phyloP scores from a whole-genome alignment of 495 filamentous ascomycete genomes.

The Ramalina intermedia region DNA sequence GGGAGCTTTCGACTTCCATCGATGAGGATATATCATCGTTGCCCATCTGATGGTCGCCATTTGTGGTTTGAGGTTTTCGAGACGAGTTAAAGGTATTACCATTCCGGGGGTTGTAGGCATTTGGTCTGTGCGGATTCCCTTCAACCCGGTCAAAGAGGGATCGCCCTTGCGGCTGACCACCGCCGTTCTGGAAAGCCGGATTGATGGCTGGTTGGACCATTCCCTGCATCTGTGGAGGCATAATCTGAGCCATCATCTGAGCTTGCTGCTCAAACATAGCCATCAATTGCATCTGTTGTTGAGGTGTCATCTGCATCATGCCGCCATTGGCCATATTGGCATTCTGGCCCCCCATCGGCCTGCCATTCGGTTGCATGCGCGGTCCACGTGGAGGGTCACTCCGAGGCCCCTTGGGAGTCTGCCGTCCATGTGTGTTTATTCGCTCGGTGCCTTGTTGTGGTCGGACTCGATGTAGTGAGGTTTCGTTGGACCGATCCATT shows the following conservation, averaged over 20 bases:
- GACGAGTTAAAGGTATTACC: slow-evolving; percentile 13
- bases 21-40: slow-evolving; percentile 33
- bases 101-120: slow-evolving; percentile 20
- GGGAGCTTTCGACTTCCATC: slow-evolving; percentile 31
- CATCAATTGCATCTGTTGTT: slow-evolving; percentile 68
- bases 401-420: slow-evolving; percentile 59
- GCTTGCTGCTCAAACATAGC: slow-evolving; percentile 82
- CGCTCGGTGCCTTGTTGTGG: slow-evolving; percentile 56
- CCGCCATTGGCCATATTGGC: slow-evolving; percentile 22
- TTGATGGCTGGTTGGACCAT: slow-evolving; percentile 36
- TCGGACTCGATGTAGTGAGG: slow-evolving; percentile 67
- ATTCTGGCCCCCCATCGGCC: slow-evolving; percentile 36
- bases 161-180: slow-evolving; percentile 35
- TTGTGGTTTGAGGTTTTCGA: slow-evolving; percentile 10
- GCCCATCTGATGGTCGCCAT: slow-evolving; percentile 13
- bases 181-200: slow-evolving; percentile 36
- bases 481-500: slow-evolving; percentile 65
- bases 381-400: slow-evolving; percentile 24
- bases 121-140: slow-evolving; percentile 27
- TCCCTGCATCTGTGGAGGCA: slow-evolving; percentile 30
- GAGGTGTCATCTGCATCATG: slow-evolving; percentile 42
- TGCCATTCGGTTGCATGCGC: slow-evolving; percentile 31
- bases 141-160: slow-evolving; percentile 71
- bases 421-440: slow-evolving; percentile 59
- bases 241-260: slow-evolving; percentile 58